A percentile compares a stretch with the other conserved stretches of the same genome.
phyloP scores from a whole-genome alignment of 2,329 filamentous ascomycete genomes.

The Ophiobolus disseminans region DNA sequence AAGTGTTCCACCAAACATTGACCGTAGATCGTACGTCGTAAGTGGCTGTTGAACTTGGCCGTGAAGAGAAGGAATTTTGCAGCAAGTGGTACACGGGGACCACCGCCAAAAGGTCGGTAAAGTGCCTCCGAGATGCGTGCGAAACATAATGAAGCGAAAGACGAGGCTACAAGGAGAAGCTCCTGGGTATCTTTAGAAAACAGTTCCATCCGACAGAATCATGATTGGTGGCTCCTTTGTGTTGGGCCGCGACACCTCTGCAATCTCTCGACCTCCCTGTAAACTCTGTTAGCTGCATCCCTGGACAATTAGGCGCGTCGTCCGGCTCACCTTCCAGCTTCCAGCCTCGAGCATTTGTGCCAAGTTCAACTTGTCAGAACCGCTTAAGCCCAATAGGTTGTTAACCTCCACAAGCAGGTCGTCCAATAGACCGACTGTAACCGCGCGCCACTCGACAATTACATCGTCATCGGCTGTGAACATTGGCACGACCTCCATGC shows the following conservation, averaged over 20 bases:
- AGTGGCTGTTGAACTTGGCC: constrained; percentile 24
- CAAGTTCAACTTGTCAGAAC: constrained; percentile 73
- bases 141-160: constrained; percentile 31
- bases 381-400: constrained; percentile 69
- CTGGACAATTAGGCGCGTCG: not conserved
- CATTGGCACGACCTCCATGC: constrained; percentile 74
- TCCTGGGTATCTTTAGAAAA: constrained; percentile 72
- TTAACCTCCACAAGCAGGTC: constrained; percentile 75
- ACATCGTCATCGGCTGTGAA: constrained; percentile 78
- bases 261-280: constrained; percentile 90
- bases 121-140: constrained; percentile 23
- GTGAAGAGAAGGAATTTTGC: constrained; percentile 22
- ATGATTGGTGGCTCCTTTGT: constrained; percentile 96
- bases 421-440: constrained; percentile 77
- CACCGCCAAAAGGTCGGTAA: constrained; percentile 15
- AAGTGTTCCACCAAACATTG: constrained; percentile 27
- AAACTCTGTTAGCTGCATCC: constrained; percentile 35
- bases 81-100: constrained; percentile 7
- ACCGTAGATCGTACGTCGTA: constrained; percentile 38
- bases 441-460: constrained; percentile 79
- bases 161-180: constrained; percentile 33
- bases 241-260: constrained; percentile 92
- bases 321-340: constrained; percentile 85
- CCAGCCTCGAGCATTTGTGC: constrained; percentile 94
- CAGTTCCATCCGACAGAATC: constrained; percentile 94